Conservation (phyloP, 768 basidiomycete species). For the Royoungia palumana region DNA sequence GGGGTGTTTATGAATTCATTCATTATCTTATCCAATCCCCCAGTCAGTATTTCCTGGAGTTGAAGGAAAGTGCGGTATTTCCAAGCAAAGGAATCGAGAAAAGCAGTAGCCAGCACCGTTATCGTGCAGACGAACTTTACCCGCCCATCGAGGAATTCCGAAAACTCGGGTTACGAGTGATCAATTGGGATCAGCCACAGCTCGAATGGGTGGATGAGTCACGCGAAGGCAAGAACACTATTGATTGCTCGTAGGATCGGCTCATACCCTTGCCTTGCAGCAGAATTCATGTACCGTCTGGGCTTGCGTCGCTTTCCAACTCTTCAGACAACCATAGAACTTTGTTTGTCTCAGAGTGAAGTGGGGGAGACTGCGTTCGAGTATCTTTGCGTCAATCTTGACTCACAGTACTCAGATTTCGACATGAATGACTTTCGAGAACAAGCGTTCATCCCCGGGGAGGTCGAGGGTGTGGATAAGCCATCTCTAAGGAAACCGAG, state of each 20-base stretch:
- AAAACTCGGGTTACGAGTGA: slow-evolving; percentile 65
- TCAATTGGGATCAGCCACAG: slow-evolving; percentile 74
- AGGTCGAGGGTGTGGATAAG: not conserved
- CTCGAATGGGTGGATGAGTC: slow-evolving; percentile 75
- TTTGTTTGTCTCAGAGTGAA: slow-evolving; percentile 58
- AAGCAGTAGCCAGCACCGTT: slow-evolving; percentile 37
- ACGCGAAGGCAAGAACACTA: slow-evolving; percentile 62
- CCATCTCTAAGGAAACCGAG: not conserved
- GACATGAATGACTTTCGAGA: slow-evolving; percentile 43
- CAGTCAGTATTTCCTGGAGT: not conserved
- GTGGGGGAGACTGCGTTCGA: slow-evolving; percentile 57
- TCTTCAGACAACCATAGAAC: slow-evolving; percentile 54
- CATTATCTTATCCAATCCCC: slow-evolving; percentile 68
- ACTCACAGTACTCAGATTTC: slow-evolving; percentile 32
- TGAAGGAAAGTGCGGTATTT: slow-evolving; percentile 35
- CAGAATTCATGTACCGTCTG: slow-evolving; percentile 69
- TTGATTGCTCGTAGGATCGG: not conserved
- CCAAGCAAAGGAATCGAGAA: slow-evolving; percentile 42
- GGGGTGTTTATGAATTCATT: slow-evolving; percentile 76
- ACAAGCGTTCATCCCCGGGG: not conserved
- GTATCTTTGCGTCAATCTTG: slow-evolving; percentile 60
- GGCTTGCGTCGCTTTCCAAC: slow-evolving; percentile 65
- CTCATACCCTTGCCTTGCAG: slow-evolving; percentile 34
- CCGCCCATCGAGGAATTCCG: slow-evolving; percentile 73
- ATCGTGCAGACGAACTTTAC: slow-evolving; percentile 69